phyloP scores from a whole-genome alignment of 345 rosid species.

The Salix dunnii region DNA sequence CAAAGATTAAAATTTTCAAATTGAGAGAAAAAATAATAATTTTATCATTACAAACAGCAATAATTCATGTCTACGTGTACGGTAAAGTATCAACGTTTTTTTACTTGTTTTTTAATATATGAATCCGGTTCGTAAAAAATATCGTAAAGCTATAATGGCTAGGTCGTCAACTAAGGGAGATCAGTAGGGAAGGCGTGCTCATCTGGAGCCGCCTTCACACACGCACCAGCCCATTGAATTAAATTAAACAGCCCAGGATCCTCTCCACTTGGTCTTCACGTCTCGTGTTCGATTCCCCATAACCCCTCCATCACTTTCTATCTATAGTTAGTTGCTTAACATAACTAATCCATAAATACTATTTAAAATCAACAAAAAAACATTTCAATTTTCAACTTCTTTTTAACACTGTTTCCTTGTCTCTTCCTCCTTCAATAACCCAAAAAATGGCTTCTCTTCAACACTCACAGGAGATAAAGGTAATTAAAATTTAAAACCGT shows the following conservation, averaged over 20 bases:
- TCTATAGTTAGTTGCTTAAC: not conserved
- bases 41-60: too few species aligned
- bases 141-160: too few species aligned
- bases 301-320: not conserved
- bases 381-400: not conserved
- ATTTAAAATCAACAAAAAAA: not conserved
- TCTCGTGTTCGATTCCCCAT: conserved; percentile 38
- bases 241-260: not conserved
- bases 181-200: not conserved
- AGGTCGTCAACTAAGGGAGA: too few species aligned
- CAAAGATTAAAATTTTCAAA: too few species aligned
- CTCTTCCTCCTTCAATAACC: not conserved
- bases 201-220: not conserved
- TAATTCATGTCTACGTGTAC: too few species aligned
- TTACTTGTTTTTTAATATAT: too few species aligned
- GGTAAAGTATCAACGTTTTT: too few species aligned
- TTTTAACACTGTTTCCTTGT: not conserved
- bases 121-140: too few species aligned
- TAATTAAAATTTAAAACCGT: conserved; percentile 11
- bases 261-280: conserved; percentile 17
- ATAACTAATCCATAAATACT: not conserved
- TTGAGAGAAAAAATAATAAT: too few species aligned
- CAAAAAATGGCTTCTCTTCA: conserved; percentile 47
- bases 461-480: conserved; percentile 56
- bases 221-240: not conserved